Evolutionary conservation across 2,329 filamentous ascomycete species (phyloP), one percentile per base, ranked within the genome.

Genomic region (Botrytis pseudocinerea): DNA sequence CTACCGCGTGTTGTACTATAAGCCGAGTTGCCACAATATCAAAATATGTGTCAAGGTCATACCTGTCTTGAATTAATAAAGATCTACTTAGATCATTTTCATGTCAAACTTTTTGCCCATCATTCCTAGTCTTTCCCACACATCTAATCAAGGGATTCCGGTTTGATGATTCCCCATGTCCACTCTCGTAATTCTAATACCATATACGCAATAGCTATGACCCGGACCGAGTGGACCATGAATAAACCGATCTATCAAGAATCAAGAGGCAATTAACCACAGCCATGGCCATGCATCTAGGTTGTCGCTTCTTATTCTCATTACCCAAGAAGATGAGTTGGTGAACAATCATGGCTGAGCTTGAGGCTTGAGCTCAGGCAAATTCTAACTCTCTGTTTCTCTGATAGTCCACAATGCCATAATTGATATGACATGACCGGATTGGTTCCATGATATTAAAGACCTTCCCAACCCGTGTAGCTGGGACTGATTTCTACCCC

Each of bases 221-320:
- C 63, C 63, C 35, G 48, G 46, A 57, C 64, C 64, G 38, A 68
- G 64, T 68, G 64, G 64, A 42, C 64, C 64, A 57, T 32, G 20
- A 64, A 18, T 14, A 28, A 28, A 18, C n/a, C 51, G 25, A 28
- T 57, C 35, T 28, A 57, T 68, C 48, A 38, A 68, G 64, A 54
- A 54, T n/a, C 25, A 54, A 54, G 38, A 57, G 48, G 64, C 64
- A 68, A 68, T 68, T 54, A 57, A 54, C 57, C 64, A 68, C 25
- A 68, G 35, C 64, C 60, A 35, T 22, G 28, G 32, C 57, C 44
- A 68, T 68, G 46, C 64, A 28, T 42, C 64, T 42, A 28, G 64
- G 18, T 68, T 42, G 20, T 68, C 16, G 64, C 64, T 51, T 66
- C 64, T 54, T 54, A 25, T 57, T 42, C 32, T 18, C 63, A 51